Conservation (phyloP, 1,284 basidiomycete species). For the Sparassis latifolia region DNA sequence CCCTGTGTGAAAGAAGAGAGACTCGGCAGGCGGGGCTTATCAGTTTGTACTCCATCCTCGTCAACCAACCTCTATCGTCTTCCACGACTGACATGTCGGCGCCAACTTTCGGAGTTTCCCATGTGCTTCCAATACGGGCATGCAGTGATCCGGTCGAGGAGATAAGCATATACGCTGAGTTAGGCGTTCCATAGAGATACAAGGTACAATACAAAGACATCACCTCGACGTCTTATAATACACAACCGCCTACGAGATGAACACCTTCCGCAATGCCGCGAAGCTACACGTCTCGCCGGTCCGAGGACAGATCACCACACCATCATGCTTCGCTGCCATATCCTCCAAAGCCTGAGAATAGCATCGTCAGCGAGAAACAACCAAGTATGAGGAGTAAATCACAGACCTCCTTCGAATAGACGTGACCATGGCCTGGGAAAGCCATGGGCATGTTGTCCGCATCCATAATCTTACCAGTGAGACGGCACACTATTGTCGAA, state of each 20-base stretch:
- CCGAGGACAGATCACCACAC: slow-evolving; percentile 76
- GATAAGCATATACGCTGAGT: background rate
- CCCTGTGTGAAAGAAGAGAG: background rate
- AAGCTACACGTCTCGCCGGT: slow-evolving; percentile 65
- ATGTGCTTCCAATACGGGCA: background rate
- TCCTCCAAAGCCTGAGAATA: slow-evolving; percentile 66
- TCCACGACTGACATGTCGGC: too few relatives aligned
- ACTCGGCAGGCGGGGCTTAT: background rate
- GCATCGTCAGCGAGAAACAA: background rate
- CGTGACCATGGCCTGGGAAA: slow-evolving; percentile 81
- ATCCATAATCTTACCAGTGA: slow-evolving; percentile 92
- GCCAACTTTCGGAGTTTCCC: too few relatives aligned
- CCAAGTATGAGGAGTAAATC: background rate
- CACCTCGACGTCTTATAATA: background rate
- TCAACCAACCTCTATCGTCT: too few relatives aligned
- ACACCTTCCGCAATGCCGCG: slow-evolving; percentile 75
- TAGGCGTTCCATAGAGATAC: background rate
- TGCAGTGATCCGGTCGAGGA: background rate
- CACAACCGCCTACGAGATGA: slow-evolving; percentile 52
- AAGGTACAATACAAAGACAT: background rate
- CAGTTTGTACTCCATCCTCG: too few relatives aligned
- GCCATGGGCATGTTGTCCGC: slow-evolving; percentile 87
- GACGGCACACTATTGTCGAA: slow-evolving; percentile 89
- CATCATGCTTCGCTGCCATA: slow-evolving; percentile 74
- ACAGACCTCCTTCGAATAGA: slow-evolving; percentile 86